A percentile compares a stretch with the other conserved stretches of the same genome.
These are phyloP conservation scores for Parietichytrium sp. DNA, from an alignment of 108 stramenopile genomes.

Conservation along the genomic window DNA sequence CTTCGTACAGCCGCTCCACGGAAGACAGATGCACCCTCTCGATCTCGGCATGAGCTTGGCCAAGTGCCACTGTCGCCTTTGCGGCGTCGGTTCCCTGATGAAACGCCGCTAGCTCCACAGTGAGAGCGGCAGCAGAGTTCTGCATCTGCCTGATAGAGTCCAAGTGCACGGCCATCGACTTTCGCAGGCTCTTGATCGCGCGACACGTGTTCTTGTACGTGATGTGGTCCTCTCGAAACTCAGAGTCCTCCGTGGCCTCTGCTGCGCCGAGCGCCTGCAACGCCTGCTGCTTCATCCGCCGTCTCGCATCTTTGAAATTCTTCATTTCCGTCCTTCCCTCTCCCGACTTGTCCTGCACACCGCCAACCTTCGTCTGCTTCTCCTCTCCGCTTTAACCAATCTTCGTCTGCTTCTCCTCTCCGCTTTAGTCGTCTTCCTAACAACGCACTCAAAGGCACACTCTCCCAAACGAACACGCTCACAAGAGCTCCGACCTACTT, in stretches of 20 bases:
- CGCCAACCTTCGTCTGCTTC: no score
- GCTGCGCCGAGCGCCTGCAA: conserved; percentile 20
- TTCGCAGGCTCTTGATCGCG: conserved; percentile 28
- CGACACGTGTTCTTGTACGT: conserved; percentile 14
- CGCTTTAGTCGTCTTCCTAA: no score
- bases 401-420: no score
- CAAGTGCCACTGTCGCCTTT: conserved; percentile 32
- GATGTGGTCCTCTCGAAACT: not conserved
- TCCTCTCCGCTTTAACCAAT: no score
- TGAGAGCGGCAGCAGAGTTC: conserved; percentile 6
- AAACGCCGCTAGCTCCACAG: conserved; percentile 30
- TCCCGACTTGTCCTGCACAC: no score
- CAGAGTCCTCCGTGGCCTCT: conserved; percentile 36
- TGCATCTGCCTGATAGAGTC: conserved; percentile 18
- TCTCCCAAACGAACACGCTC: no score
- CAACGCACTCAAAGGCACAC: no score
- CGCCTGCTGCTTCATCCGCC: conserved; percentile 39
- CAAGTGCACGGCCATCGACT: conserved; percentile 20
- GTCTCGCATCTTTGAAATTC: conserved; percentile 14
- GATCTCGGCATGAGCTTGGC: conserved; percentile 18
- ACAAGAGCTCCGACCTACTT: no score
- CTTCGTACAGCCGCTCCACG: conserved; percentile 23
- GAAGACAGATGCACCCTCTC: not conserved
- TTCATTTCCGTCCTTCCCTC: no score
- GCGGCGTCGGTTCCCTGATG: conserved; percentile 9